These are phyloP conservation scores for Clonostachys byssicola DNA, from an alignment of 2,329 filamentous ascomycete genomes.

Conservation along the genomic window DNA sequence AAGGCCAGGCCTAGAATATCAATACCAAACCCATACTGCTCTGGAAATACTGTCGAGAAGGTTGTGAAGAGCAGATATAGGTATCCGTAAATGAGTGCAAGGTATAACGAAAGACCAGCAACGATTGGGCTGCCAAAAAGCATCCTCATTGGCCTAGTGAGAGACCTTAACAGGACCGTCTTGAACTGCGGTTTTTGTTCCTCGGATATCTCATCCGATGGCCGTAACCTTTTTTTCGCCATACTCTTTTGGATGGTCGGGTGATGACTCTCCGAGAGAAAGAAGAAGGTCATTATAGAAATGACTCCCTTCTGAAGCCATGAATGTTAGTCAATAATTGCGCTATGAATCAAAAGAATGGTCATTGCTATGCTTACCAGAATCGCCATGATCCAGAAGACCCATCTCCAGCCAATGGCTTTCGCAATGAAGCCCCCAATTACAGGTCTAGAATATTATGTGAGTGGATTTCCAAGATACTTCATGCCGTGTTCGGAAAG, in stretches of 20 bases:
- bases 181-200: conserved; percentile 23
- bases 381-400: conserved; percentile 22
- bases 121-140: conserved; percentile 61
- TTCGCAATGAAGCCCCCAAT: conserved; percentile 34
- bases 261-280: conserved; percentile 2
- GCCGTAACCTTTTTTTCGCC: not conserved
- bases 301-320: not conserved
- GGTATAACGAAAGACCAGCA: conserved; percentile 58
- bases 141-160: conserved; percentile 47
- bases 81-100: conserved; percentile 59
- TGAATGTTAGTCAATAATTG: not conserved
- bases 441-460: conserved; percentile 22
- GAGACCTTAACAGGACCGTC: conserved; percentile 58
- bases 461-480: too few relatives aligned
- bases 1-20: conserved; percentile 35
- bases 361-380: conserved; percentile 7
- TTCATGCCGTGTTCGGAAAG: too few relatives aligned
- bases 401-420: conserved; percentile 46
- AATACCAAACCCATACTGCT: conserved; percentile 56
- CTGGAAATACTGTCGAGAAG: conserved; percentile 53
- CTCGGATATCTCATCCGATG: conserved; percentile 9
- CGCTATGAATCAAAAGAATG: too few relatives aligned
- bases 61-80: conserved; percentile 52
- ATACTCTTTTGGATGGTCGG: not conserved
- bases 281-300: not conserved